phyloP scores from a whole-genome alignment of 2,329 filamentous ascomycete species.

The Pseudogymnoascus sp. region DNA sequence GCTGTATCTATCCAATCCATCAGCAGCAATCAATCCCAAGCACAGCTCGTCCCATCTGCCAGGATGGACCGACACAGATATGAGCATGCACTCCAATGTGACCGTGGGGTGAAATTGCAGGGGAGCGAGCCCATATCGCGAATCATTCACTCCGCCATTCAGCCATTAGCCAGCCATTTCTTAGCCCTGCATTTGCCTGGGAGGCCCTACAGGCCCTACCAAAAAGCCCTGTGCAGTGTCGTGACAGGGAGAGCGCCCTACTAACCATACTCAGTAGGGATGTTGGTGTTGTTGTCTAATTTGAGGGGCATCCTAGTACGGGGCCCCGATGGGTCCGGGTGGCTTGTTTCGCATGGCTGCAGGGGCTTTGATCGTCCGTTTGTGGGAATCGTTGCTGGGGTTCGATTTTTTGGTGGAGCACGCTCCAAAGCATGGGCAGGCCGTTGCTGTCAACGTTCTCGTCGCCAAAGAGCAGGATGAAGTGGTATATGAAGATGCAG shows the following conservation, averaged over 20 bases:
- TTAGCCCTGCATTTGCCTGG: not conserved
- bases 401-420: not conserved
- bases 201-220: not conserved
- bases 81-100: not conserved
- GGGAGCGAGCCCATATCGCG: not conserved
- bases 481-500: not conserved
- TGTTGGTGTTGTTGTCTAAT: not conserved
- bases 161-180: not conserved
- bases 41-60: not conserved
- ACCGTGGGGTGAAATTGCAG: not conserved
- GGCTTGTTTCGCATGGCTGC: constrained; percentile 6
- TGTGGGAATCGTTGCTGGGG: not conserved
- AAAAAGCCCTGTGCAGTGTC: not conserved
- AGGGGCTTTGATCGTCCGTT: not conserved
- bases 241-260: not conserved
- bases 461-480: not conserved
- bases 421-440: not conserved
- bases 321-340: not conserved
- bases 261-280: not conserved
- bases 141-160: not conserved
- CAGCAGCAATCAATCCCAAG: not conserved
- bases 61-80: not conserved
- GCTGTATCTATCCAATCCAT: not conserved
- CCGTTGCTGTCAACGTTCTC: not conserved
- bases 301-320: not conserved